A percentile compares a stretch with the other conserved stretches of the same genome.
phyloP scores from a whole-genome alignment of 202 grass and related monocot species.

The Brachypodium distachyon region DNA sequence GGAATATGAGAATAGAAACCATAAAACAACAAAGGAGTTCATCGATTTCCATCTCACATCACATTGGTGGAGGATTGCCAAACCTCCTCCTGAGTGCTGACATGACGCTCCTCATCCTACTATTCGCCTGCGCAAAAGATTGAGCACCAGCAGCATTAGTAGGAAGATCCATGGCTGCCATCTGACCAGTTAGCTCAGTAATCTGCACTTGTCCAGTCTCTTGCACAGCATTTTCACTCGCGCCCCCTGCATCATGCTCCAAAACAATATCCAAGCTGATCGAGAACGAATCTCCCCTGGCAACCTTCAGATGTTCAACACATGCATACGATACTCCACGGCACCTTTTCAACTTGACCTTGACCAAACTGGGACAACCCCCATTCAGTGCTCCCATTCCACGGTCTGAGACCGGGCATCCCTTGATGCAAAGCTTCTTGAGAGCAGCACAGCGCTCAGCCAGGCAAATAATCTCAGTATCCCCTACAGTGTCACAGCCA shows the following conservation, averaged over 20 bases:
- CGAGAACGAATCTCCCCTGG: conserved; percentile 48
- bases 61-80: conserved; percentile 28
- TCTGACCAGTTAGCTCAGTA: conserved; percentile 37
- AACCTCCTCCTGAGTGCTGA: conserved; percentile 53
- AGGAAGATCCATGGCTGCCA: conserved; percentile 36
- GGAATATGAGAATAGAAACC: conserved; percentile 18
- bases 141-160: conserved; percentile 21
- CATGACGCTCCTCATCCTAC: conserved; percentile 62
- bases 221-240: conserved; percentile 33
- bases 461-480: conserved; percentile 70
- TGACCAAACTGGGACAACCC: conserved; percentile 67
- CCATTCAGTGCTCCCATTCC: conserved; percentile 54
- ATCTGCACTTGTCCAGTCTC: conserved; percentile 33
- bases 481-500: conserved; percentile 70
- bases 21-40: conserved; percentile 17
- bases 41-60: conserved; percentile 31
- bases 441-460: conserved; percentile 55
- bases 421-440: conserved; percentile 88
- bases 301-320: conserved; percentile 51
- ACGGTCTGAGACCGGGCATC: conserved; percentile 58
- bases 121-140: conserved; percentile 23
- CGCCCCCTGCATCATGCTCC: conserved; percentile 37
- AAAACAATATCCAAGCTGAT: conserved; percentile 59
- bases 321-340: conserved; percentile 47
- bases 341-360: conserved; percentile 88